Evolutionary conservation across 441 rosid genomes (phyloP).

Genomic region (Pelargonium exstipulatum): DNA sequence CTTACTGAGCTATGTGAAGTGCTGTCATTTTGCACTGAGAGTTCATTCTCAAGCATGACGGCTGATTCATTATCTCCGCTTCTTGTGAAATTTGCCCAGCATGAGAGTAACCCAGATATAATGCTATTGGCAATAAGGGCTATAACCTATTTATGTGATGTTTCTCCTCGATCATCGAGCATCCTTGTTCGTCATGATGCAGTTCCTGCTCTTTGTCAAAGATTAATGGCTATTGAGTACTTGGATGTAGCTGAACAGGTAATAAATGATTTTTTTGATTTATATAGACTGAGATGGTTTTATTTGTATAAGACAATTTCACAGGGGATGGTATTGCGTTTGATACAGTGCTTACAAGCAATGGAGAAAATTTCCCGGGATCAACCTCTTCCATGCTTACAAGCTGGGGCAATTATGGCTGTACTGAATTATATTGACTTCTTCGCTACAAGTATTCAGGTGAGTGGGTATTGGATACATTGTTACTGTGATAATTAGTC

Average conservation of each 20-base stretch:
- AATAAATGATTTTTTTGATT: slow-evolving; percentile 12
- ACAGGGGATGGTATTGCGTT: slow-evolving; percentile 9
- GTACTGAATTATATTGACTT: slow-evolving; percentile 76
- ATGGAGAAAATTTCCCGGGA: slow-evolving; percentile 91
- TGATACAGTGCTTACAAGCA: slow-evolving; percentile 86
- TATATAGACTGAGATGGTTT: background rate
- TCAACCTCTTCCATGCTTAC: slow-evolving; percentile 80
- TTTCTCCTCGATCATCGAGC: slow-evolving; percentile 72
- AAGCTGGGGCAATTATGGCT: slow-evolving; percentile 90
- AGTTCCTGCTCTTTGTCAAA: slow-evolving; percentile 76
- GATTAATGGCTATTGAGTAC: slow-evolving; percentile 70
- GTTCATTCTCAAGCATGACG: slow-evolving; percentile 59
- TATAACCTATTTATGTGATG: slow-evolving; percentile 87
- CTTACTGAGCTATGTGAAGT: slow-evolving; percentile 90
- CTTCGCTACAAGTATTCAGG: slow-evolving; percentile 88
- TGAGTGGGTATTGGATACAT: slow-evolving; percentile 25
- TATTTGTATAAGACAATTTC: background rate
- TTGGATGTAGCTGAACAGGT: slow-evolving; percentile 99
- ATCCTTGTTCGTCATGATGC: slow-evolving; percentile 76
- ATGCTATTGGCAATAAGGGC: slow-evolving; percentile 84
- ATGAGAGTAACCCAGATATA: slow-evolving; percentile 59
- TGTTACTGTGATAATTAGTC: background rate
- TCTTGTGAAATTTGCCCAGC: slow-evolving; percentile 67
- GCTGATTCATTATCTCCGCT: slow-evolving; percentile 72
- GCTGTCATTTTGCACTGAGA: slow-evolving; percentile 79